phyloP scores from a whole-genome alignment of 2,329 filamentous ascomycete species.

The Colletotrichum spaethianum region DNA sequence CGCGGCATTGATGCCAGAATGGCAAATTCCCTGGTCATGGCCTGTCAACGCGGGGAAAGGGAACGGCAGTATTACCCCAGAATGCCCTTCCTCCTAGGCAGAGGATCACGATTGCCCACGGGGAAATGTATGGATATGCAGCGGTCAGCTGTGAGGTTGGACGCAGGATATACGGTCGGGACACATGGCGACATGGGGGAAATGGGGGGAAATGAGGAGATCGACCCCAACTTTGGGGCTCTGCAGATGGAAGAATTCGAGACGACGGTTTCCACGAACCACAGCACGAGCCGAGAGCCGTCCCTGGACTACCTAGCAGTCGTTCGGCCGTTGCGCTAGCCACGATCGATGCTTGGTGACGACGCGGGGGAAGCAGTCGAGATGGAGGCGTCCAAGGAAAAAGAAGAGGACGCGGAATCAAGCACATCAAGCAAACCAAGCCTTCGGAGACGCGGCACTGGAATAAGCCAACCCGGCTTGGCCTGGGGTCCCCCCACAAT shows the following conservation, averaged over 20 bases:
- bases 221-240: constrained; percentile 39
- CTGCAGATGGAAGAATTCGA: constrained; percentile 38
- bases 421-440: constrained; percentile 35
- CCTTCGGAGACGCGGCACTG: constrained; percentile 31
- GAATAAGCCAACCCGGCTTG: constrained; percentile 33
- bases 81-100: neutral
- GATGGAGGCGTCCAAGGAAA: neutral
- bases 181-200: neutral
- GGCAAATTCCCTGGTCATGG: constrained; percentile 15
- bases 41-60: constrained; percentile 29
- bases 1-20: neutral
- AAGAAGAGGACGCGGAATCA: constrained; percentile 7
- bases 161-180: neutral
- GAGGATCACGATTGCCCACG: neutral
- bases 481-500: constrained; percentile 26
- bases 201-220: constrained; percentile 12
- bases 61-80: constrained; percentile 33
- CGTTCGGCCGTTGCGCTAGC: neutral
- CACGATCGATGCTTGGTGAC: neutral
- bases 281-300: constrained; percentile 17
- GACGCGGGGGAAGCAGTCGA: no score
- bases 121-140: neutral
- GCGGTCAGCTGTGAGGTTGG: neutral
- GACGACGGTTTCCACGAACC: constrained; percentile 36
- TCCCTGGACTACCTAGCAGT: neutral